These are phyloP conservation scores for Clavariopsis aquatica DNA, from an alignment of 495 filamentous ascomycete genomes.

Conservation along the genomic window DNA sequence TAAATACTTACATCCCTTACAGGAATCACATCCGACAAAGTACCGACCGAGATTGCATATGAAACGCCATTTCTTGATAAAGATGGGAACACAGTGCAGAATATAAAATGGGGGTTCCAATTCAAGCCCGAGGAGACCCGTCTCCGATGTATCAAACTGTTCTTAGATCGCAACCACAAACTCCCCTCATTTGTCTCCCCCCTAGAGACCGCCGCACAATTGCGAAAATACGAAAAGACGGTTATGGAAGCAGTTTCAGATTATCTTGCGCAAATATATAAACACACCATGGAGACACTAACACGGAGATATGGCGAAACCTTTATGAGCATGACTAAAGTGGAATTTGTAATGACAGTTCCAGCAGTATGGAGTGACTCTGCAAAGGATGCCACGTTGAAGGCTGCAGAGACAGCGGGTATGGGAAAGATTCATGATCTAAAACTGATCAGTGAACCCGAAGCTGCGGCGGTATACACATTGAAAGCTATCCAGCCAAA, in stretches of 20 bases:
- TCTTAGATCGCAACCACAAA: constrained; percentile 75
- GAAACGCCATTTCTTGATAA: constrained; percentile 9
- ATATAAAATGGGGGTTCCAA: constrained; percentile 73
- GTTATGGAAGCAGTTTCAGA: constrained; percentile 52
- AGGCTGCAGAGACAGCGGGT: constrained; percentile 52
- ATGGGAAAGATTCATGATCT: constrained; percentile 52
- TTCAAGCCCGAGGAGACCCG: constrained; percentile 73
- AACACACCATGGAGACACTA: constrained; percentile 73
- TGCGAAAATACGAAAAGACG: constrained; percentile 56
- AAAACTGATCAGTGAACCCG: constrained; percentile 61
- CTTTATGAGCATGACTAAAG: constrained; percentile 47
- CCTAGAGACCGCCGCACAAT: constrained; percentile 69
- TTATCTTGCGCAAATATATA: constrained; percentile 60
- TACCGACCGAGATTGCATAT: constrained; percentile 50
- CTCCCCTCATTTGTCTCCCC: constrained; percentile 76
- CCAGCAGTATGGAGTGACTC: constrained; percentile 59
- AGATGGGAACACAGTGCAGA: constrained; percentile 19
- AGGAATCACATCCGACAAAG: constrained; percentile 50
- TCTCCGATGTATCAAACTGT: constrained; percentile 76
- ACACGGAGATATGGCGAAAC: constrained; percentile 54
- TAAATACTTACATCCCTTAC: constrained; percentile 17
- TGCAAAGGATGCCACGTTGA: constrained; percentile 50
- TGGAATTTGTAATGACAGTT: constrained; percentile 62
- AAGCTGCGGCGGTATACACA: constrained; percentile 60
- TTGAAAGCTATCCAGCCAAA: constrained; percentile 49